Conservation (phyloP, 2,329 filamentous ascomycete genomes). For the Geosmithia flava region DNA sequence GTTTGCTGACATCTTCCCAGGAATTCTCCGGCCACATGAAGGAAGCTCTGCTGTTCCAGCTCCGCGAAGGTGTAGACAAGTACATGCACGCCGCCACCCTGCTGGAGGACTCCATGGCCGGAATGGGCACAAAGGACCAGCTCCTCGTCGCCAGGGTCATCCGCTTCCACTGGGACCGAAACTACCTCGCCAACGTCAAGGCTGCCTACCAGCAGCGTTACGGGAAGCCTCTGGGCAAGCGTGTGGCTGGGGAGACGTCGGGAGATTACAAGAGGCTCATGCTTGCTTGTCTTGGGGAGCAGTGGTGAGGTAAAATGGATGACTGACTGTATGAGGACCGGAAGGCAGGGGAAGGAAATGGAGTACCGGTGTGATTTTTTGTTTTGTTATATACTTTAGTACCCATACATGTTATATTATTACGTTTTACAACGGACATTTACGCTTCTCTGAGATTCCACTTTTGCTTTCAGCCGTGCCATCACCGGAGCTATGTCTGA, state of each 20-base stretch:
- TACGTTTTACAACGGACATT: too few species aligned
- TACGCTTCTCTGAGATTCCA: too few species aligned
- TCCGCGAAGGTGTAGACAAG: slow-evolving; percentile 66
- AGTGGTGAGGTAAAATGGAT: slow-evolving; percentile 2
- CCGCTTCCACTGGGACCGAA: slow-evolving; percentile 70
- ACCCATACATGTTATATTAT: too few species aligned
- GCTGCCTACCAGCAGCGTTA: slow-evolving; percentile 64
- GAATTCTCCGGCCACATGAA: slow-evolving; percentile 92
- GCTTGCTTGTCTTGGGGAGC: slow-evolving; percentile 52
- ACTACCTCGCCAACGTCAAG: slow-evolving; percentile 65
- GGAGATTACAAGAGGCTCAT: slow-evolving; percentile 71
- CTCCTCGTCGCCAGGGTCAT: slow-evolving; percentile 69
- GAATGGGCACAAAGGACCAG: slow-evolving; percentile 75
- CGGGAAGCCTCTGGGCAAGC: slow-evolving; percentile 49
- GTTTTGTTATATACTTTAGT: too few species aligned
- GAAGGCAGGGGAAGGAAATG: too few species aligned
- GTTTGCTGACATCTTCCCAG: slow-evolving; percentile 15
- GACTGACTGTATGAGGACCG: background rate
- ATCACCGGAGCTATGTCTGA: too few species aligned
- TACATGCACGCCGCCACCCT: slow-evolving; percentile 72
- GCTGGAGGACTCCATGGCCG: slow-evolving; percentile 81
- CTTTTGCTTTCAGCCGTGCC: too few species aligned
- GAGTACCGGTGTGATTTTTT: too few species aligned
- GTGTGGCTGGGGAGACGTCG: slow-evolving; percentile 73
- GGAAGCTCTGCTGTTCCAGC: slow-evolving; percentile 66